Evolutionary conservation across 805 yeast genomes (phyloP).

Genomic region (Candida sithepensis): DNA sequence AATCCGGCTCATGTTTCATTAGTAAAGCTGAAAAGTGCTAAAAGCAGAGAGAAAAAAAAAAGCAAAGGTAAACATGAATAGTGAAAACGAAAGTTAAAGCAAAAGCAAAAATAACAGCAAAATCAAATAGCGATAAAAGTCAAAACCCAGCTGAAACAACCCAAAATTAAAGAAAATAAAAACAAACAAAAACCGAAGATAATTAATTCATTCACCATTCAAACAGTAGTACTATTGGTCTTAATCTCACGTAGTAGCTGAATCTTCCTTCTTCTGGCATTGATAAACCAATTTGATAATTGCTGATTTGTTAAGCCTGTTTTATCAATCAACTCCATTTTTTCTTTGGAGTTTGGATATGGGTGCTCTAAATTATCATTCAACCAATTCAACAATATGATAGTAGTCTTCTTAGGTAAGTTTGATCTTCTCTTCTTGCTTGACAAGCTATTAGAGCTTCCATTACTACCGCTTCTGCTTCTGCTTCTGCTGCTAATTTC

Average conservation of each 20-base stretch:
- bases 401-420: constrained; percentile 58
- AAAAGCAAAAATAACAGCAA: neutral
- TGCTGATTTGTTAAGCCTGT: constrained; percentile 60
- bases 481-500: neutral
- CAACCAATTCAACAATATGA: constrained; percentile 49
- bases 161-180: neutral
- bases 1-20: neutral
- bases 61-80: too few relatives aligned
- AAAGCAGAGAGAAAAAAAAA: too few relatives aligned
- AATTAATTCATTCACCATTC: neutral
- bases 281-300: constrained; percentile 59
- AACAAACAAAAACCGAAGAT: neutral
- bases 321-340: constrained; percentile 47
- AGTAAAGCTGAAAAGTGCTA: neutral
- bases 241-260: constrained; percentile 42
- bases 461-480: neutral
- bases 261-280: constrained; percentile 58
- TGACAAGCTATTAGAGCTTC: neutral
- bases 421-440: constrained; percentile 40
- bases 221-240: constrained; percentile 18
- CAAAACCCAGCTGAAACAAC: neutral
- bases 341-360: constrained; percentile 56
- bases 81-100: neutral
- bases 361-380: constrained; percentile 56
- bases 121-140: neutral